These are phyloP conservation scores for Jackrogersella multiformis DNA, from an alignment of 495 filamentous ascomycete genomes.

Conservation along the genomic window DNA sequence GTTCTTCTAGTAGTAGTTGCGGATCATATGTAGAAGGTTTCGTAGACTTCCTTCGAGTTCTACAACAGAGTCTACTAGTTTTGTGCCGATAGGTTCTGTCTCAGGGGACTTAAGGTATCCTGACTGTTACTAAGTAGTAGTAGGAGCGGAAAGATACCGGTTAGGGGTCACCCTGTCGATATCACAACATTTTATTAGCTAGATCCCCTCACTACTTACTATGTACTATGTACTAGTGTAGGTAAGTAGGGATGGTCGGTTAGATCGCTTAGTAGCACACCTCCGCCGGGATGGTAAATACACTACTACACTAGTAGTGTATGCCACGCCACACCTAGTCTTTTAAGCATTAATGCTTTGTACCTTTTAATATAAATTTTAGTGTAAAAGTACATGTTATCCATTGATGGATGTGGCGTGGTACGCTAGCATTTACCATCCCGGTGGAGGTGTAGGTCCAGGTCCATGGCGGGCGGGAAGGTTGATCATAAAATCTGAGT, in stretches of 20 bases:
- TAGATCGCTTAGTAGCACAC: constrained; percentile 37
- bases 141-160: constrained; percentile 14
- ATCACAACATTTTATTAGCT: constrained; percentile 38
- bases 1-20: constrained; percentile 13
- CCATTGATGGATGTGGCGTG: no score
- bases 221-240: no score
- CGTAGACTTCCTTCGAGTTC: constrained; percentile 26
- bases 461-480: constrained; percentile 39
- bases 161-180: constrained; percentile 29
- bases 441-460: no score
- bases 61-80: constrained; percentile 22
- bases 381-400: no score
- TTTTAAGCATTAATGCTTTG: no score
- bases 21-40: constrained; percentile 24
- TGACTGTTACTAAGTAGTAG: constrained; percentile 26
- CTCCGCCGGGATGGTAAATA: no score
- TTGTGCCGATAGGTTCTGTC: constrained; percentile 27
- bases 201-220: no score
- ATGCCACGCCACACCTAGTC: no score
- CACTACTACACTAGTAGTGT: no score
- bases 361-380: no score
- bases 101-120: constrained; percentile 24
- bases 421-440: no score
- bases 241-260: constrained; percentile 38
- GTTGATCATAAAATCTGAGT: constrained; percentile 36